Evolutionary conservation across 2,329 filamentous ascomycete genomes (phyloP).

Genomic region (Cladobotryum mycophilum): DNA sequence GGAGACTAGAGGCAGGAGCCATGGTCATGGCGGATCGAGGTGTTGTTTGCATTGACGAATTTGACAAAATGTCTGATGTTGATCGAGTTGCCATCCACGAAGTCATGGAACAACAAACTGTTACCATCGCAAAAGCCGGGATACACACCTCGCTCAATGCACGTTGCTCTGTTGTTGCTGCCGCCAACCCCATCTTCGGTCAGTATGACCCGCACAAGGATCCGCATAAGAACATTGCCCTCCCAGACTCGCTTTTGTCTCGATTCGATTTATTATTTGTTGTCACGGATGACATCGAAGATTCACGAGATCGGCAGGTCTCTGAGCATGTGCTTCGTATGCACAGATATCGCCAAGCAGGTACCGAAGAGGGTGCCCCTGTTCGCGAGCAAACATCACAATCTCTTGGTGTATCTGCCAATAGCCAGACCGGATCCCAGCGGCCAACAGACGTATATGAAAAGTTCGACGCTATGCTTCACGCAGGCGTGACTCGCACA

Average conservation of each 20-base stretch:
- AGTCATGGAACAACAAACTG: slow-evolving; percentile 99
- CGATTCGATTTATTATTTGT: slow-evolving; percentile 98
- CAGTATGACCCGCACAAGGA: slow-evolving; percentile 99
- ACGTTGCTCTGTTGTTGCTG: slow-evolving; percentile 91
- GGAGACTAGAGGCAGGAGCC: slow-evolving; percentile 89
- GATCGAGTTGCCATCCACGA: slow-evolving; percentile 98
- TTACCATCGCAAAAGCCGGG: slow-evolving; percentile 96
- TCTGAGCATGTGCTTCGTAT: slow-evolving; percentile 96
- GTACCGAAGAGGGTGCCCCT: slow-evolving; percentile 88
- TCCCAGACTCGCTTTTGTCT: slow-evolving; percentile 91
- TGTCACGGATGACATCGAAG: slow-evolving; percentile 96
- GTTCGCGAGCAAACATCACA: slow-evolving; percentile 84
- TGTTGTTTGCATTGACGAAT: slow-evolving; percentile 98
- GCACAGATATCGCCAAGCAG: slow-evolving; percentile 90
- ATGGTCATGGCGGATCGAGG: slow-evolving; percentile 98
- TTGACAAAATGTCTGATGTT: slow-evolving; percentile 99
- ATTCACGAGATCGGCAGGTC: slow-evolving; percentile 80
- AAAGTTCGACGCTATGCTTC: slow-evolving; percentile 93
- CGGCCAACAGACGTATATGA: slow-evolving; percentile 84
- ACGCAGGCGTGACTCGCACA: slow-evolving; percentile 78
- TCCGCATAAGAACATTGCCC: slow-evolving; percentile 95
- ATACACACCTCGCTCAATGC: slow-evolving; percentile 98
- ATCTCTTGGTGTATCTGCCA: slow-evolving; percentile 78
- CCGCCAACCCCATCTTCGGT: slow-evolving; percentile 94
- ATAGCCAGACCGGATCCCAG: slow-evolving; percentile 67